Evolutionary conservation across 129 eudicot species (phyloP).

Genomic region (sunflower (Helianthus annuus)): DNA sequence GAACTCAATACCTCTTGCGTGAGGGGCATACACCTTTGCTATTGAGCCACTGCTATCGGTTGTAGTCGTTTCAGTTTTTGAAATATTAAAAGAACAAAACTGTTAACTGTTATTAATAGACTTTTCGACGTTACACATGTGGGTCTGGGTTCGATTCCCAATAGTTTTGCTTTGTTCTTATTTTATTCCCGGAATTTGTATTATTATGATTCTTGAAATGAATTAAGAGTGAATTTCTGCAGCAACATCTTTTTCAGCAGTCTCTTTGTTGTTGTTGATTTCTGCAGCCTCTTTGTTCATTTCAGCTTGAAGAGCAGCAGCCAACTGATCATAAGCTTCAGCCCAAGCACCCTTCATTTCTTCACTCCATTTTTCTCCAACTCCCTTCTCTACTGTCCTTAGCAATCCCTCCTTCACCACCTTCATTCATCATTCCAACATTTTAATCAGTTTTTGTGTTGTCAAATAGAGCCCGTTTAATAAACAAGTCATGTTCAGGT

Average conservation of each 20-base stretch:
- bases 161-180: background rate
- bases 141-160: background rate
- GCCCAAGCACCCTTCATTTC: constrained; percentile 66
- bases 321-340: constrained; percentile 68
- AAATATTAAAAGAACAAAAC: too few relatives aligned
- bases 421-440: constrained; percentile 17
- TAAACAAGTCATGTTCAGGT: background rate
- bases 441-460: background rate
- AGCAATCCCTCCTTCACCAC: constrained; percentile 48
- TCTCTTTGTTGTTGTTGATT: background rate
- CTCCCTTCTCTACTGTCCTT: constrained; percentile 59
- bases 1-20: too few relatives aligned
- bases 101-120: background rate
- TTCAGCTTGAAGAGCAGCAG: constrained; percentile 55
- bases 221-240: background rate
- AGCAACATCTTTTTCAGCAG: constrained; percentile 4
- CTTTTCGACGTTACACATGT: background rate
- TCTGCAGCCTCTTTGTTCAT: constrained; percentile 44
- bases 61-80: too few relatives aligned
- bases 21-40: too few relatives aligned
- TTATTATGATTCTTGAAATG: background rate
- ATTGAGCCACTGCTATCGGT: too few relatives aligned
- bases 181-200: background rate
- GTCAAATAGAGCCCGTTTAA: background rate
- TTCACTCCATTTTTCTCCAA: constrained; percentile 64